Conservation (phyloP, 345 rosid genomes). For the Boechera retrofracta region DNA sequence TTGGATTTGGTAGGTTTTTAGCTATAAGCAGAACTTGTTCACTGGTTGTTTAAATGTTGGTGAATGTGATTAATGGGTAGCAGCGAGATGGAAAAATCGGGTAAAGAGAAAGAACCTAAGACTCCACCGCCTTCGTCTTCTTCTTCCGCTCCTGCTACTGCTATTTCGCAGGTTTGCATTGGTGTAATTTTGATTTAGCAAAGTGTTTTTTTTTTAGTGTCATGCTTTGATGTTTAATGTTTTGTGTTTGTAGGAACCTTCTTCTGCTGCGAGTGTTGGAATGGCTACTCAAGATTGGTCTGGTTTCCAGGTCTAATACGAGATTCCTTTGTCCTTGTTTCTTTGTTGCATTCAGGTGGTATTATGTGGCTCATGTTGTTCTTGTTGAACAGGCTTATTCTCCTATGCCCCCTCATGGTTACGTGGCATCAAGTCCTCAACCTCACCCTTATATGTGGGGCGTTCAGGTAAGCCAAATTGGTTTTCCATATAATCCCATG, state of each 20-base stretch:
- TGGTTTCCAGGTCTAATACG: constrained; percentile 79
- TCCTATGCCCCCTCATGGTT: constrained; percentile 92
- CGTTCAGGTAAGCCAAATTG: constrained; percentile 66
- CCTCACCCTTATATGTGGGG: constrained; percentile 99
- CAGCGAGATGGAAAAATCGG: constrained; percentile 67
- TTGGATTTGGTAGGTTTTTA: constrained; percentile 6
- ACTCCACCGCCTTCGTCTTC: constrained; percentile 47
- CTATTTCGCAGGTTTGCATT: constrained; percentile 60
- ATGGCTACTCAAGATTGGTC: constrained; percentile 86
- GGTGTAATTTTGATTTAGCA: neutral
- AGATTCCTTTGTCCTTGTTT: constrained; percentile 24
- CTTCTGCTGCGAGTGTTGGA: constrained; percentile 60
- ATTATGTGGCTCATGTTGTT: constrained; percentile 13
- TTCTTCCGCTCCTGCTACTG: constrained; percentile 51
- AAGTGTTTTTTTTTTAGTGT: neutral
- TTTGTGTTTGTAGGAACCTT: constrained; percentile 65
- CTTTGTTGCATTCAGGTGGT: neutral
- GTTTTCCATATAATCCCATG: neutral
- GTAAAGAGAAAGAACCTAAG: constrained; percentile 73
- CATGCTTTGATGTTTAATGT: constrained; percentile 22
- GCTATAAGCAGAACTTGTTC: neutral
- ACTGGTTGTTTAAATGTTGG: constrained; percentile 39
- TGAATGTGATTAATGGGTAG: constrained; percentile 64
- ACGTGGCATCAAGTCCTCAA: constrained; percentile 92
- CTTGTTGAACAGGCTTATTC: constrained; percentile 72